These are phyloP conservation scores for Talinum fruticosum DNA, from an alignment of 148 eudicot genomes.

Conservation along the genomic window DNA sequence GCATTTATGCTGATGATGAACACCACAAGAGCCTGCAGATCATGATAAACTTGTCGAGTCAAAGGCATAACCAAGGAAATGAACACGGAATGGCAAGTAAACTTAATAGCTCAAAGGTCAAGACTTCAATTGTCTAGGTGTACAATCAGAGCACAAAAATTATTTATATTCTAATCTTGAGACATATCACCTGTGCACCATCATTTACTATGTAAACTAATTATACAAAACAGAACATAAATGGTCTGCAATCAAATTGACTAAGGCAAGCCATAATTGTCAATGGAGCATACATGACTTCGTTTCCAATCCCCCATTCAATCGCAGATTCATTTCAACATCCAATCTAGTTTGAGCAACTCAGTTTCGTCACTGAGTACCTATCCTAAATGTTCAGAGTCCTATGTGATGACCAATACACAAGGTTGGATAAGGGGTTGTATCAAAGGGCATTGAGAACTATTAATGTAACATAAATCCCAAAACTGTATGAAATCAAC, in stretches of 20 bases:
- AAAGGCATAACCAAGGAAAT: not conserved
- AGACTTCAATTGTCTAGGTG: not conserved
- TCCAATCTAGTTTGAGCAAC: not conserved
- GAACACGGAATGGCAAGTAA: not conserved
- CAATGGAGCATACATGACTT: too few species aligned
- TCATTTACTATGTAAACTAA: not conserved
- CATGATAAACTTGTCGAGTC: not conserved
- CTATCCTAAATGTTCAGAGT: too few species aligned
- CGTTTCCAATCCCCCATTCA: too few species aligned
- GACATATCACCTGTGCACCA: not conserved
- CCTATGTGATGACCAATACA: too few species aligned
- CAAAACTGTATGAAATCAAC: too few species aligned
- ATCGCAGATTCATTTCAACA: too few species aligned
- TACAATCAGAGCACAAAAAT: not conserved
- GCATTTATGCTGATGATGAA: conserved; percentile 74
- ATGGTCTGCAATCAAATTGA: not conserved
- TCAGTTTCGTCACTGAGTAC: too few species aligned
- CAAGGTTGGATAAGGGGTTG: too few species aligned
- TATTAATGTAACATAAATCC: too few species aligned
- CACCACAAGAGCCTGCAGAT: conserved; percentile 83
- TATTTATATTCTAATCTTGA: not conserved
- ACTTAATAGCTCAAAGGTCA: not conserved
- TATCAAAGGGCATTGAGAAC: too few species aligned
- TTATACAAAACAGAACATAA: not conserved
- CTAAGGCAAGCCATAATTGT: not conserved